Conservation (phyloP, 345 rosid genomes). For the Capsella bursapastoris region DNA sequence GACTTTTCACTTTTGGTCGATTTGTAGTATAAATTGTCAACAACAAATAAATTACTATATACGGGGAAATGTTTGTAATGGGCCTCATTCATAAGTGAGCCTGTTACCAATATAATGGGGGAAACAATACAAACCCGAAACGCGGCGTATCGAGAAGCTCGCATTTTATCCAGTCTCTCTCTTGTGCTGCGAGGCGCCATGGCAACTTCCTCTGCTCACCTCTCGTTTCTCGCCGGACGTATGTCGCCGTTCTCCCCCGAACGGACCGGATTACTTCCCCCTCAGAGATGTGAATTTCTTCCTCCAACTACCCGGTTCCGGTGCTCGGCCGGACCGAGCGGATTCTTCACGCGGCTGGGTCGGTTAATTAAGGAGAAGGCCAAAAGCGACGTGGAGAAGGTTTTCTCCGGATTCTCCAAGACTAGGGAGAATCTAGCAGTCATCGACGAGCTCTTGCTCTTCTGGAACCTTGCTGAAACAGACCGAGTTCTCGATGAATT, state of each 20-base stretch:
- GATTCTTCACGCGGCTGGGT: constrained; percentile 88
- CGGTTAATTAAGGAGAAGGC: constrained; percentile 93
- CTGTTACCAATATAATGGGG: neutral
- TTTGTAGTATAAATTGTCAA: no score
- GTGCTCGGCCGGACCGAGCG: constrained; percentile 77
- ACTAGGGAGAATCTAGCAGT: constrained; percentile 93
- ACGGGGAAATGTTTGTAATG: no score
- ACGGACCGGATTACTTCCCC: neutral
- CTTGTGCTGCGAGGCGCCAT: constrained; percentile 37
- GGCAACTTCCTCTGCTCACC: constrained; percentile 60
- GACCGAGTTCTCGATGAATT: constrained; percentile 93
- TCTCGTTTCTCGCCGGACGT: constrained; percentile 56
- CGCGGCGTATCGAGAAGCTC: constrained; percentile 31
- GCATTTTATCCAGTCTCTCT: constrained; percentile 24
- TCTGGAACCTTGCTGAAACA: constrained; percentile 92
- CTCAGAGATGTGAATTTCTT: constrained; percentile 26
- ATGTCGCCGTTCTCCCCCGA: constrained; percentile 40
- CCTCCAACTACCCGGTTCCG: constrained; percentile 46
- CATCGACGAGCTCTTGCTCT: constrained; percentile 87
- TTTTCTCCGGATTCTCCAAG: constrained; percentile 89
- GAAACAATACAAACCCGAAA: constrained; percentile 1
- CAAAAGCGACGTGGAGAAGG: constrained; percentile 88
- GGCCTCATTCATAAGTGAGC: neutral
- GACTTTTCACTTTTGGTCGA: no score
- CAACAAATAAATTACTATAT: no score